phyloP scores from a whole-genome alignment of 331 rosid genomes.

The Cydonia oblonga region DNA sequence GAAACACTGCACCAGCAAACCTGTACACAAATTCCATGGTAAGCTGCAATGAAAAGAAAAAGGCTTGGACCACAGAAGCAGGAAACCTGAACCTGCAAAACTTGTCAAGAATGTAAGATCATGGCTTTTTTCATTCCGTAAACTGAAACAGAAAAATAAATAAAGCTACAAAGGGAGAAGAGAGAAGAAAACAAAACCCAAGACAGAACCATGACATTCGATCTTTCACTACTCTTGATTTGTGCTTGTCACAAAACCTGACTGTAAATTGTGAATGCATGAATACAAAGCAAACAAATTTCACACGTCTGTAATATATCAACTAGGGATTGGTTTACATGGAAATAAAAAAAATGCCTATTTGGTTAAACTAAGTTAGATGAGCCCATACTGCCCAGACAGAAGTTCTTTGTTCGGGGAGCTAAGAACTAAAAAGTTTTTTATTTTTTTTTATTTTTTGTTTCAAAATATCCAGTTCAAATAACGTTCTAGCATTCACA shows the following conservation, averaged over 20 bases:
- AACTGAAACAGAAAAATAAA: neutral
- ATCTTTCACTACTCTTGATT: slow-evolving; percentile 33
- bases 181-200: slow-evolving; percentile 20
- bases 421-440: neutral
- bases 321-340: neutral
- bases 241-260: slow-evolving; percentile 31
- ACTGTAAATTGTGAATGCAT: slow-evolving; percentile 27
- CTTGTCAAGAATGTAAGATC: slow-evolving; percentile 34
- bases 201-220: slow-evolving; percentile 23
- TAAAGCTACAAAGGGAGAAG: neutral
- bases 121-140: neutral
- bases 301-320: neutral
- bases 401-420: neutral
- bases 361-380: neutral
- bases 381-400: neutral
- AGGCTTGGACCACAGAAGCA: slow-evolving; percentile 27
- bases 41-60: slow-evolving; percentile 35
- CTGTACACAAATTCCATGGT: slow-evolving; percentile 72
- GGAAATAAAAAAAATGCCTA: neutral
- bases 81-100: slow-evolving; percentile 65
- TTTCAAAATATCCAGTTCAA: too few species aligned
- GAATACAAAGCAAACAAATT: neutral
- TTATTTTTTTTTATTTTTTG: too few species aligned
- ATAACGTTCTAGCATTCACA: too few species aligned
- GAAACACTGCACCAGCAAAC: slow-evolving; percentile 26